These are phyloP conservation scores for Exophiala sp. DNA, from an alignment of 2,329 filamentous ascomycete genomes.

Conservation along the genomic window DNA sequence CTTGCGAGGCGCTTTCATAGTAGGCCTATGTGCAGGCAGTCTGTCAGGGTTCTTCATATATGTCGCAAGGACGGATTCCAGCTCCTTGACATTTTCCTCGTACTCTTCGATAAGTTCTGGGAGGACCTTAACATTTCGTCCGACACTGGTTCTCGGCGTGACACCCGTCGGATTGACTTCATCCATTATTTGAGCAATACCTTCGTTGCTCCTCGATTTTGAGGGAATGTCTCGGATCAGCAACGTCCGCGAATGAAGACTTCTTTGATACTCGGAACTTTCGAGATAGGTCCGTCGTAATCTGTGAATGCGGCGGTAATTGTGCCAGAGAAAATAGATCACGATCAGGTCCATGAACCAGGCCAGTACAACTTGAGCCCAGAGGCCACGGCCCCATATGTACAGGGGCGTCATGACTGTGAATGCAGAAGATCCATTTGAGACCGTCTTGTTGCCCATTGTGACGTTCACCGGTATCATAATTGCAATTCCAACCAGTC, in stretches of 20 bases:
- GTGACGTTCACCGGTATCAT: constrained; percentile 76
- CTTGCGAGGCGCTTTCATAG: constrained; percentile 63
- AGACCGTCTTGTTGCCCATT: constrained; percentile 40
- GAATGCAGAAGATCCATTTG: constrained; percentile 34
- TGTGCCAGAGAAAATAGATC: constrained; percentile 81
- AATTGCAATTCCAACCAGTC: constrained; percentile 69
- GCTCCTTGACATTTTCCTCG: constrained; percentile 70
- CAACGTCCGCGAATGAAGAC: constrained; percentile 69
- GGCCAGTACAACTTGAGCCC: constrained; percentile 58
- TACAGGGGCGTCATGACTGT: constrained; percentile 51
- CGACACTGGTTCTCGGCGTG: constrained; percentile 75
- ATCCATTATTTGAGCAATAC: constrained; percentile 79
- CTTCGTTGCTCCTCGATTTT: constrained; percentile 75
- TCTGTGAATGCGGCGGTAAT: constrained; percentile 70
- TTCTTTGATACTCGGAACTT: constrained; percentile 81
- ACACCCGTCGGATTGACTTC: constrained; percentile 73
- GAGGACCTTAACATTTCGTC: constrained; percentile 86
- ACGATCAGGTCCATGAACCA: constrained; percentile 72
- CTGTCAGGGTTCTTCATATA: constrained; percentile 85
- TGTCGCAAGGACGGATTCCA: constrained; percentile 80
- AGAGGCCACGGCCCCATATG: constrained; percentile 48
- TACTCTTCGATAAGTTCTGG: constrained; percentile 83
- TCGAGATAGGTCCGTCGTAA: constrained; percentile 78
- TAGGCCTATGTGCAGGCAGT: constrained; percentile 71
- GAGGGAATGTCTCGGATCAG: constrained; percentile 79